phyloP scores from a whole-genome alignment of 345 rosid species.

The Aegle marmelos region DNA sequence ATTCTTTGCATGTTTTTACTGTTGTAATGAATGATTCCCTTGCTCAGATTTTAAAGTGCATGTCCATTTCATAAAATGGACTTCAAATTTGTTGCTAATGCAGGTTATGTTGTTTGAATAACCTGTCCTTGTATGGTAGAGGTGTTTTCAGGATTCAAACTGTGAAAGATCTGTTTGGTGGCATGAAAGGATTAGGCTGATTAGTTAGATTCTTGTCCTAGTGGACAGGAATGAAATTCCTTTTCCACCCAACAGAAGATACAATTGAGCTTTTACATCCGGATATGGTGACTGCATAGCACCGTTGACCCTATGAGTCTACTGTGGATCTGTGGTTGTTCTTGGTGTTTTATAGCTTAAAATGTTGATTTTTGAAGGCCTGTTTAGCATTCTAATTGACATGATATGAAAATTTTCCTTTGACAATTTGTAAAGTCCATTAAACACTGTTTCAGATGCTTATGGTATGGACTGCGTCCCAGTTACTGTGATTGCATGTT shows the following conservation, averaged over 20 bases:
- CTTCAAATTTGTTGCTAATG: neutral
- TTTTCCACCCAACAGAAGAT: neutral
- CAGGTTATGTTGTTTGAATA: neutral
- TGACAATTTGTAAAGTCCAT: neutral
- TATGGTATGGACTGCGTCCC: neutral
- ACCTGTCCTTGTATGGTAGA: neutral
- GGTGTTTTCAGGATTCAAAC: neutral
- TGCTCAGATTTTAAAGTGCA: neutral
- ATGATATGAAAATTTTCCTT: neutral
- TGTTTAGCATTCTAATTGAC: neutral
- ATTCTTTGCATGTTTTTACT: neutral
- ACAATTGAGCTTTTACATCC: neutral
- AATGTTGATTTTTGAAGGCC: neutral
- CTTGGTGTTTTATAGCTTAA: neutral
- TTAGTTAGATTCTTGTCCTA: neutral
- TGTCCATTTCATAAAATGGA: neutral
- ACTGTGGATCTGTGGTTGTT: neutral
- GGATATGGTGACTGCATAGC: neutral
- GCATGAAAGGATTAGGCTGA: neutral
- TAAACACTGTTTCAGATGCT: constrained; percentile 1
- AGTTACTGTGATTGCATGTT: neutral
- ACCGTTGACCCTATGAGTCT: too few species aligned
- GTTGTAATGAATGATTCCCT: neutral
- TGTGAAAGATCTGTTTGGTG: neutral
- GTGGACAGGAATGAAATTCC: neutral